phyloP scores from a whole-genome alignment of 2,329 filamentous ascomycete genomes.

The Fusarium avenaceum region DNA sequence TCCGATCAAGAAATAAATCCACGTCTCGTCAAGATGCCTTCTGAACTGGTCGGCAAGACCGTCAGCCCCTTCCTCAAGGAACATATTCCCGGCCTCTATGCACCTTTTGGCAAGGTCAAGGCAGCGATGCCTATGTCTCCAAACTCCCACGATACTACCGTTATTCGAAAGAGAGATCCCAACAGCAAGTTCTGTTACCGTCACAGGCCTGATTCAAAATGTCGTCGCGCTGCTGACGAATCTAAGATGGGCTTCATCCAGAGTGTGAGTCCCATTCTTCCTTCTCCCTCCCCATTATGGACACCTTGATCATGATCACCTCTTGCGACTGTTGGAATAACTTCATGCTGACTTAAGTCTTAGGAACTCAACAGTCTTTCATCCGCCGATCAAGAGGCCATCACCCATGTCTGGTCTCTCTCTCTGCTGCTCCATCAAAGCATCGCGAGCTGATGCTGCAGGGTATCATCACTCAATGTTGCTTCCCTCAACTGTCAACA shows the following conservation, averaged over 20 bases:
- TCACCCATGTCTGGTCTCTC: slow-evolving; percentile 96
- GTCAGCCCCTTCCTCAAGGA: slow-evolving; percentile 90
- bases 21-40: slow-evolving; percentile 69
- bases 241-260: slow-evolving; percentile 96
- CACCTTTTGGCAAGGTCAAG: slow-evolving; percentile 76
- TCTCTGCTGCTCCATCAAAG: slow-evolving; percentile 93
- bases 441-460: slow-evolving; percentile 97
- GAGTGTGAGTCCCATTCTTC: slow-evolving; percentile 67
- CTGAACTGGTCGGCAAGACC: slow-evolving; percentile 79
- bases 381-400: slow-evolving; percentile 90
- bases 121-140: slow-evolving; percentile 40
- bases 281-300: not conserved
- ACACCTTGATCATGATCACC: not conserved
- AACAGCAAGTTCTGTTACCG: slow-evolving; percentile 97
- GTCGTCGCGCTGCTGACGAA: slow-evolving; percentile 91
- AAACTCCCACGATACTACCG: slow-evolving; percentile 31
- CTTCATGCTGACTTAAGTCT: slow-evolving; percentile 7
- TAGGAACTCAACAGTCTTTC: slow-evolving; percentile 87
- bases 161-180: slow-evolving; percentile 63
- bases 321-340: not conserved
- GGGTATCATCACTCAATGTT: slow-evolving; percentile 95
- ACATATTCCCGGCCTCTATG: slow-evolving; percentile 91
- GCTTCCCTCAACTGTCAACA: slow-evolving; percentile 95
- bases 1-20: slow-evolving; percentile 64
- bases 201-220: slow-evolving; percentile 93